Base-by-base conservation (phyloP, 1,284 basidiomycete species). In the Trichosporon coremiiforme region DNA sequence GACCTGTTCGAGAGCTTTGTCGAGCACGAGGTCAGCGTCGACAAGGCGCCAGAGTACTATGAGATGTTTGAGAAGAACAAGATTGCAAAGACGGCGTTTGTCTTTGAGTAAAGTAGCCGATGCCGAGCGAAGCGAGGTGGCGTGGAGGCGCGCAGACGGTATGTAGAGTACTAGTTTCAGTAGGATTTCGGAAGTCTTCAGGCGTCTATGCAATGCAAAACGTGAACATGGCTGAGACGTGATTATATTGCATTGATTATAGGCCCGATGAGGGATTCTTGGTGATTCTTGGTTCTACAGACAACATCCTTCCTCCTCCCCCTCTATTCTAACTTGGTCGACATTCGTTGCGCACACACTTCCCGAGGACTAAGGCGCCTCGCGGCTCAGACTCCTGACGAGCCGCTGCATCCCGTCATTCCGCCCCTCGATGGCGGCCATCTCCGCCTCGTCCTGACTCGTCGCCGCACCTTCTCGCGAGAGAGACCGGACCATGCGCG, bases 51-150 rank as follows among this genome's bases (percentile, higher is more conserved):
- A 7, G 75, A 82, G 82, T 83, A 79, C 67, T 84, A 83, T 70
- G 71, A 72, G 62, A 66, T 80, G 38, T 84, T 84, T 66, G 79
- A 83, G 66, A 70, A 79, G 75, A 78, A 77, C 63, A 79, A 81
- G 73, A 75, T 83, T 5, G 76, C 76, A 33, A 84, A 84, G 76
- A 82, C 82, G 9, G 79, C 81, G 2, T 83, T 84, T 64, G 77
- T 79, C 20, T 65, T 70, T 10, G 63, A 73, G 31, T 41, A 17
- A 10, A 41, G 22, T 25, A 25, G 25, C 25, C 35, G 33, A 4
- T 10, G 50, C 50, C 50, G 50, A 53, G 50, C 20, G 50, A 20
- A 53, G 50, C 50, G 50, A 25, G 50, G 50, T 9, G 7, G 1
- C 7, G 4, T 6, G 50, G 7, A 35, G 7, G 33, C 33, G 33